Evolutionary conservation across 768 basidiomycete species (phyloP).

Genomic region (Vararia minispora): DNA sequence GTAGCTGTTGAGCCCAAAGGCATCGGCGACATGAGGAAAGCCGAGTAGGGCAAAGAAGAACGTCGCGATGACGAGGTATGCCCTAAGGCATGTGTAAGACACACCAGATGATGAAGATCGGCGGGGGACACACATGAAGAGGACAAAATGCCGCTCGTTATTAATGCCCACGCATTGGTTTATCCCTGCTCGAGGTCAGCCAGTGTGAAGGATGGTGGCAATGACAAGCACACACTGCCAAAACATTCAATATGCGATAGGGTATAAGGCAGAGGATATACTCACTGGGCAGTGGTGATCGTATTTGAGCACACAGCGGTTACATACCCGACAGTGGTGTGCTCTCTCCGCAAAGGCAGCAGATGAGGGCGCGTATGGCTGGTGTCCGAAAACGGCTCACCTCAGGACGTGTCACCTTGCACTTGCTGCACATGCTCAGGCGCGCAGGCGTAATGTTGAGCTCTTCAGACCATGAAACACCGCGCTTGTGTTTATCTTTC

Average conservation of each 20-base stretch:
- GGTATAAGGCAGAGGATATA: slow-evolving; percentile 14
- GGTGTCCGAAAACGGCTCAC: slow-evolving; percentile 1
- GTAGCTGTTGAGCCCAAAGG: slow-evolving; percentile 43
- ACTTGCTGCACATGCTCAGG: slow-evolving; percentile 5
- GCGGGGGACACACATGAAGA: slow-evolving; percentile 67
- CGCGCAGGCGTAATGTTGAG: slow-evolving; percentile 41
- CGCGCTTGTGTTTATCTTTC: slow-evolving; percentile 20
- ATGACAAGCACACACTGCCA: slow-evolving; percentile 7
- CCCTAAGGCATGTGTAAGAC: slow-evolving; percentile 30
- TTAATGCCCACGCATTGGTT: slow-evolving; percentile 95
- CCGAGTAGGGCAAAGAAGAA: slow-evolving; percentile 54
- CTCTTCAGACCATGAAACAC: slow-evolving; percentile 38
- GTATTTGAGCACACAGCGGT: slow-evolving; percentile 80
- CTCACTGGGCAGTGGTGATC: slow-evolving; percentile 87
- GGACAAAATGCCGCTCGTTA: slow-evolving; percentile 91
- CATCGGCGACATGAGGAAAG: slow-evolving; percentile 44
- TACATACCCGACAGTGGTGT: slow-evolving; percentile 90
- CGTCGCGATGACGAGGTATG: slow-evolving; percentile 67
- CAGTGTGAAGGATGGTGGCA: neutral
- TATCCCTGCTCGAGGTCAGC: slow-evolving; percentile 52
- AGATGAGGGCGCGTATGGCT: neutral
- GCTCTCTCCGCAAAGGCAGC: slow-evolving; percentile 44
- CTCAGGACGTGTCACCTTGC: slow-evolving; percentile 11
- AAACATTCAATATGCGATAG: slow-evolving; percentile 1
- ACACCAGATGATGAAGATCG: neutral